Conservation (phyloP, 495 filamentous ascomycete genomes). For the Podospora pseudoanserina region DNA sequence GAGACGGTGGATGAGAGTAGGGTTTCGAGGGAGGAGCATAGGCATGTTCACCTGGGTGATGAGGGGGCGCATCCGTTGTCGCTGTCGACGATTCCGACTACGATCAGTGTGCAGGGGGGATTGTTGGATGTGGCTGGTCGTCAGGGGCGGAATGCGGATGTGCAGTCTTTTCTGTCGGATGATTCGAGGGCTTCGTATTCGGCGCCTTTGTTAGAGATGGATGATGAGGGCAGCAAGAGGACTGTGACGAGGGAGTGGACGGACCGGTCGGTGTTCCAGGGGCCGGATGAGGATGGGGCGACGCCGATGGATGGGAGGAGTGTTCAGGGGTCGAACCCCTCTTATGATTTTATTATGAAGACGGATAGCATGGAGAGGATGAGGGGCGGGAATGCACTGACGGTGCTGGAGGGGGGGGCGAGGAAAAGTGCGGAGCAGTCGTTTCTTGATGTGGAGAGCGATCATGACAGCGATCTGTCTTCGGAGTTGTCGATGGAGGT, state of each 20-base stretch:
- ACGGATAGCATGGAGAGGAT: conserved; percentile 44
- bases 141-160: conserved; percentile 28
- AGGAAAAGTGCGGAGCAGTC: conserved; percentile 47
- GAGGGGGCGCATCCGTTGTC: conserved; percentile 19
- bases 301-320: conserved; percentile 30
- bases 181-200: conserved; percentile 63
- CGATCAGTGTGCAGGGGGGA: conserved; percentile 21
- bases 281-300: conserved; percentile 29
- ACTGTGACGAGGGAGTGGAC: conserved; percentile 43
- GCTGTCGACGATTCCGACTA: conserved; percentile 28
- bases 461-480: conserved; percentile 70
- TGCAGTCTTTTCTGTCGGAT: conserved; percentile 47
- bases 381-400: conserved; percentile 25
- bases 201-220: conserved; percentile 71
- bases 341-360: conserved; percentile 49
- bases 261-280: conserved; percentile 43
- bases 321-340: conserved; percentile 37
- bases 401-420: background rate
- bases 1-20: conserved; percentile 16
- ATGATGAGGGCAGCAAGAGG: conserved; percentile 45
- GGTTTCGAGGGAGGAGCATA: conserved; percentile 37
- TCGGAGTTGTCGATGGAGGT: conserved; percentile 75
- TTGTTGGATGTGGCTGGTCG: conserved; percentile 23
- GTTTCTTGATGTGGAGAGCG: conserved; percentile 65
- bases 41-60: conserved; percentile 44